Evolutionary conservation across 1,139 yeast genomes (phyloP), one percentile per base, ranked within the genome.

Genomic region (Lodderomyces orthopsilosis): DNA sequence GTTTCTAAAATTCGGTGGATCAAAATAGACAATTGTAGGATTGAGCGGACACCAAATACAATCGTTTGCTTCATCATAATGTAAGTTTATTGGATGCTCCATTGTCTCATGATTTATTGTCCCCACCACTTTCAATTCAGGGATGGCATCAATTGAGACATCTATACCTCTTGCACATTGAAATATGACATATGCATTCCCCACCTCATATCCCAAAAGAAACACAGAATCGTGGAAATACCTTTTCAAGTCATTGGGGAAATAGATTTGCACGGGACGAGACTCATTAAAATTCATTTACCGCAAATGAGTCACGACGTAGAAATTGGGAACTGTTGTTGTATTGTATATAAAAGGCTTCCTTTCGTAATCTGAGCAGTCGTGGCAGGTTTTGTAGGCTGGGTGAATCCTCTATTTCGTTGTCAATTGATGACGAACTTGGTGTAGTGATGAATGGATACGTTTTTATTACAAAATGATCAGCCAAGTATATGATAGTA

Each of bases 1-100:
- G 48, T 79, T 76, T 36, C 72, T 71, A 21, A 86, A 81, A 41
- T 79, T 76, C 0, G 98, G 98, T 1, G 95, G 87, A 27, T 79
- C 78, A 59, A 82, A 91, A 14, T 77, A 54, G 2, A 91, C 68
- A 1, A 88, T 57, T 23, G 70, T 70, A 38, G 64, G 57, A 30
- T 8, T 35, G 32, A 22, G 34, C 13, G 12, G 13, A 21, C 36
- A 32, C 32, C 10, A 23, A 17, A 37, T 9, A 9, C n/a, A 6
- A 2, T 22, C 23, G 4, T 7, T 14, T 6, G 12, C 19, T 37
- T 18, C 17, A 34, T 47, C 43, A 37, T 43, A 53, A 6, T 12
- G 22, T 14, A 55, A 42, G 7, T 45, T 24, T 30, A 57, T 37
- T 27, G 40, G 56, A 45, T 45, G 41, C 12, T 33, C 18, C 15